Evolutionary conservation across 768 basidiomycete species (phyloP).

Genomic region (Rhodotorula diobovata): DNA sequence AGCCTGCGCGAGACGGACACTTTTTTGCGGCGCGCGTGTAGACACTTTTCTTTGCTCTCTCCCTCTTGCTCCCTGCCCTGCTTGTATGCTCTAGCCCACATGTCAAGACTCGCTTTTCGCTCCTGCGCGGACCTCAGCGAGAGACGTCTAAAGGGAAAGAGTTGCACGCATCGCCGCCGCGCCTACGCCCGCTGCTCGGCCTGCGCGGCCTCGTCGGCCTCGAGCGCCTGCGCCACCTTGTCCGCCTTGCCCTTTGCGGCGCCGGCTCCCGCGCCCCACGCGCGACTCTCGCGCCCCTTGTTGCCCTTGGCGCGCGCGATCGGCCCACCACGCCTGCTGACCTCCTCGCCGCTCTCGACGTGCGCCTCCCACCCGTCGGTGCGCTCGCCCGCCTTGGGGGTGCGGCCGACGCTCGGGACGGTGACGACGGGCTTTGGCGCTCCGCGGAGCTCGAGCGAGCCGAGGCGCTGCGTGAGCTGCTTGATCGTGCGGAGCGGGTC

Average conservation of each 20-base stretch:
- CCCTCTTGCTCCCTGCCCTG: too few species aligned
- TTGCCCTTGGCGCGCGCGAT: slow-evolving; percentile 19
- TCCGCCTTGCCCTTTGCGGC: neutral
- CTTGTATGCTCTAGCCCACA: too few species aligned
- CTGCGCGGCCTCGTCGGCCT: too few species aligned
- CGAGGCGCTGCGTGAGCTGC: slow-evolving; percentile 29
- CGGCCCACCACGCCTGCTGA: slow-evolving; percentile 6
- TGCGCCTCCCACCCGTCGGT: slow-evolving; percentile 12
- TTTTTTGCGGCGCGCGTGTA: too few species aligned
- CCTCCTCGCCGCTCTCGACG: neutral
- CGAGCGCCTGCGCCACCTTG: neutral
- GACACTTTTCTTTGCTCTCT: too few species aligned
- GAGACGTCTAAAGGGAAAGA: too few species aligned
- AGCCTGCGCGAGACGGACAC: slow-evolving; percentile 1
- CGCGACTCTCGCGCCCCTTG: slow-evolving; percentile 11
- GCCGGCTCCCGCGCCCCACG: neutral
- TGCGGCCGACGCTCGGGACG: slow-evolving; percentile 20
- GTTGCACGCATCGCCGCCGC: too few species aligned
- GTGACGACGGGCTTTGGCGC: slow-evolving; percentile 26
- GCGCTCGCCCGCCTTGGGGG: slow-evolving; percentile 20
- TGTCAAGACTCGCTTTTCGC: too few species aligned
- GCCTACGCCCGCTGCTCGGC: neutral
- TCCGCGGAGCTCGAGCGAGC: slow-evolving; percentile 11
- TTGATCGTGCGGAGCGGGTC: slow-evolving; percentile 14
- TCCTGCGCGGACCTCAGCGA: too few species aligned